These are phyloP conservation scores for Bruguiera gymnorhiza DNA, from an alignment of 345 rosid species.

Conservation along the genomic window DNA sequence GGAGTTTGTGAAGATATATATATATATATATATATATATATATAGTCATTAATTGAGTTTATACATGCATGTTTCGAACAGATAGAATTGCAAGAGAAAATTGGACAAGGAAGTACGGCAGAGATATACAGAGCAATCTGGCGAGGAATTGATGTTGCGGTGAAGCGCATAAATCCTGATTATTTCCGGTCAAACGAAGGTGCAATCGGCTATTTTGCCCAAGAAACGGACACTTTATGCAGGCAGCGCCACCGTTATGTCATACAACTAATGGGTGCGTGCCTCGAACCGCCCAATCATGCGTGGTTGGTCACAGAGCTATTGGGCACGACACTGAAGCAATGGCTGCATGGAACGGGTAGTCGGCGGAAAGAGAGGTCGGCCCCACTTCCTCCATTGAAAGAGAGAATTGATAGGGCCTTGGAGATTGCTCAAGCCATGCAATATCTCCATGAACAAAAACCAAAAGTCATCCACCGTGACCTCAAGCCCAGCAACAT, in stretches of 20 bases:
- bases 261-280: conserved; percentile 56
- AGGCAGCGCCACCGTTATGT: conserved; percentile 53
- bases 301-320: conserved; percentile 58
- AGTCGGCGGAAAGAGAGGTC: conserved; percentile 27
- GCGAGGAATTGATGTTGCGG: conserved; percentile 60
- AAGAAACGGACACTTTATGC: conserved; percentile 51
- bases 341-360: conserved; percentile 55
- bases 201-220: conserved; percentile 37
- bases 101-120: conserved; percentile 54
- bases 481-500: conserved; percentile 69
- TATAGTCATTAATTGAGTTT: no score
- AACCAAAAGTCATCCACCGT: conserved; percentile 53
- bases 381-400: conserved; percentile 41
- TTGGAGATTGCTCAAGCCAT: conserved; percentile 62
- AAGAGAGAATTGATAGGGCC: conserved; percentile 37
- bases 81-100: conserved; percentile 42
- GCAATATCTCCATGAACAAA: conserved; percentile 65
- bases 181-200: conserved; percentile 40
- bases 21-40: no score
- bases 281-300: conserved; percentile 45
- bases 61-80: conserved; percentile 5
- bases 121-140: conserved; percentile 47
- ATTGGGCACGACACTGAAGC: conserved; percentile 44
- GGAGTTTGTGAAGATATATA: no score
- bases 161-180: conserved; percentile 49